These are phyloP conservation scores for Ogataea saltuana DNA, from an alignment of 805 yeast species.

Conservation along the genomic window DNA sequence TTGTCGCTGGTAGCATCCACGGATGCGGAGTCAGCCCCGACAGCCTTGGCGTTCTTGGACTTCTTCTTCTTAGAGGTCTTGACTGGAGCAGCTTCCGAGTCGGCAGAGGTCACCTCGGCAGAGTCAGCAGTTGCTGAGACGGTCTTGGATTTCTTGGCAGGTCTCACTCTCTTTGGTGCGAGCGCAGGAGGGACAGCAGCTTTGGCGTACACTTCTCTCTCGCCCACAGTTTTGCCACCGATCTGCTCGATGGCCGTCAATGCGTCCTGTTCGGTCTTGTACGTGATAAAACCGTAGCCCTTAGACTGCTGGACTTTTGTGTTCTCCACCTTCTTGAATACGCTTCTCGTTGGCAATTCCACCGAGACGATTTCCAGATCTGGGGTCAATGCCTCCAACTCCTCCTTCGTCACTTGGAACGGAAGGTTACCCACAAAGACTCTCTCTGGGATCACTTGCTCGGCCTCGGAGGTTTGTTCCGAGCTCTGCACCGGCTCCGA, in stretches of 20 bases:
- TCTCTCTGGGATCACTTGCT: conserved; percentile 42
- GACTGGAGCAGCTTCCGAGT: conserved; percentile 1
- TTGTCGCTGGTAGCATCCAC: conserved; percentile 12
- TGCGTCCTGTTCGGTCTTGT: conserved; percentile 62
- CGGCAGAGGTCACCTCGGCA: background rate
- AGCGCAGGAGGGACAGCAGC: conserved; percentile 44
- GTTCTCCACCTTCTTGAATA: conserved; percentile 26
- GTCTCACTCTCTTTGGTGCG: conserved; percentile 22
- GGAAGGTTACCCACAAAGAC: conserved; percentile 49
- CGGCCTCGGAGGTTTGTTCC: conserved; percentile 14
- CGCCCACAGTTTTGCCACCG: conserved; percentile 33
- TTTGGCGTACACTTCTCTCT: conserved; percentile 49
- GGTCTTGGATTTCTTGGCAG: conserved; percentile 28
- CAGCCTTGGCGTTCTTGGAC: conserved; percentile 15
- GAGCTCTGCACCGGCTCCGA: too few relatives aligned
- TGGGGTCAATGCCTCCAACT: conserved; percentile 42
- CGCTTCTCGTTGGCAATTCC: conserved; percentile 35
- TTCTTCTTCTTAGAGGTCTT: conserved; percentile 13
- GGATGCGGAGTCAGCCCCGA: conserved; percentile 2
- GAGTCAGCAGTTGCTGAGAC: background rate
- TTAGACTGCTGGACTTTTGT: conserved; percentile 29
- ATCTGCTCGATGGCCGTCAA: conserved; percentile 53
- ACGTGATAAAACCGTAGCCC: conserved; percentile 54
- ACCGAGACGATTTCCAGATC: conserved; percentile 36
- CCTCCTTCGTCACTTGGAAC: conserved; percentile 45